Base-by-base conservation (phyloP, 2,329 filamentous ascomycete genomes). In the Xylaria sp. region DNA sequence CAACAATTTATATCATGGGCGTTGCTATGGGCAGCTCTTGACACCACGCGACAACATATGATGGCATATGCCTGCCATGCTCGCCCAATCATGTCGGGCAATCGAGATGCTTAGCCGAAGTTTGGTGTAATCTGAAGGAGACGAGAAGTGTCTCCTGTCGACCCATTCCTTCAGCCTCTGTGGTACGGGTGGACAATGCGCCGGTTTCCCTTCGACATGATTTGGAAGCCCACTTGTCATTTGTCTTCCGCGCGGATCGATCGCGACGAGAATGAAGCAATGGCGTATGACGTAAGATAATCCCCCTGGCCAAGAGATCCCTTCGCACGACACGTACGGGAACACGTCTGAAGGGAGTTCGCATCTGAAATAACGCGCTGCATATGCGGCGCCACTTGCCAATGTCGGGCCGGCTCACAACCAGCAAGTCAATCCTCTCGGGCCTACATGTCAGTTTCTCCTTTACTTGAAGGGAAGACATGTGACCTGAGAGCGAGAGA, bases 371-470 rank as follows among this genome's bases (percentile, higher is more conserved):
- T 9, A 9, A 11, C 37, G 11, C 11, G 37, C 11, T 42, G 37
- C 37, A 42, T 42, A 13, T 42, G 37, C 37, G 37, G 37, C 37
- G 23, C 23, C 23, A 23, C 37, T 42, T 42, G 37, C 9, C 11
- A 59, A 37, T 19, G 23, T 52, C 55, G 51, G 55, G 50, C 56
- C 53, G 58, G 46, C 48, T 56, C 46, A 37, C 23, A 30, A 5
- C 19, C 11, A n/a, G n/a, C n/a, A 30, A n/a, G 46, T 50, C 52
- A 39, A 52, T 19, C 19, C 23, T 16, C 48, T 52, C 48, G 46
- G 46, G 51, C 30, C 49, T 58, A 51, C 10, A 37, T 10, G 35
- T 37, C 1, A 37, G 35, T 37, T 37, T 13, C 11, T 9, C 9
- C 9, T 10, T 42, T 42, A 7, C 37, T 42, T 30, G 9, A 7